Conservation (phyloP, 805 yeast species). For the Lachancea thermotolerans region DNA sequence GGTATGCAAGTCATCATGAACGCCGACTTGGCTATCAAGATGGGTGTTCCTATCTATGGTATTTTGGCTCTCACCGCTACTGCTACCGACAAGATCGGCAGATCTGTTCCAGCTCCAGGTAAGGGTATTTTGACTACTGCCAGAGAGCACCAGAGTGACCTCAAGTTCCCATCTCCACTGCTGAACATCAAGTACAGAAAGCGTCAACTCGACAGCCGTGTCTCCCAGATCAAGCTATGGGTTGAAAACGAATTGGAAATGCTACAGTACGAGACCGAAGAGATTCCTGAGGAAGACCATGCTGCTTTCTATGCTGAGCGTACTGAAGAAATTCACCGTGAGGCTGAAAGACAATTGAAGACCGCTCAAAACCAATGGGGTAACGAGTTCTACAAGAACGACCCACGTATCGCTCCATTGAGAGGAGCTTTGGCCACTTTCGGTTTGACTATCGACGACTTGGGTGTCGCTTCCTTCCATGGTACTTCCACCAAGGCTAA, state of each 20-base stretch:
- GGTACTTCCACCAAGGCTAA: slow-evolving; percentile 99
- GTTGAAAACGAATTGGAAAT: slow-evolving; percentile 69
- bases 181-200: slow-evolving; percentile 89
- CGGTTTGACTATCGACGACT: slow-evolving; percentile 88
- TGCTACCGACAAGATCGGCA: slow-evolving; percentile 96
- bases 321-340: slow-evolving; percentile 78
- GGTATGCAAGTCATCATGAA: slow-evolving; percentile 97
- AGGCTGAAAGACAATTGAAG: slow-evolving; percentile 74
- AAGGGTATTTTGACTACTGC: slow-evolving; percentile 98
- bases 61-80: slow-evolving; percentile 91
- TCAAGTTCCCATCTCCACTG: slow-evolving; percentile 72
- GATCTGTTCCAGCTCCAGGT: slow-evolving; percentile 99
- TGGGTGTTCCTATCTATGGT: slow-evolving; percentile 99
- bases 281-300: slow-evolving; percentile 42
- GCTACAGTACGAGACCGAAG: slow-evolving; percentile 64
- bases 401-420: slow-evolving; percentile 91
- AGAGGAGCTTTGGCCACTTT: slow-evolving; percentile 95
- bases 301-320: slow-evolving; percentile 69
- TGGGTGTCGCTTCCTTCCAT: slow-evolving; percentile 96
- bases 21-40: slow-evolving; percentile 85
- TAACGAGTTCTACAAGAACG: slow-evolving; percentile 84
- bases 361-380: slow-evolving; percentile 94
- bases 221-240: slow-evolving; percentile 74
- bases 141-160: slow-evolving; percentile 78
- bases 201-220: slow-evolving; percentile 80